Conservation (phyloP, 371 early-diverging fungal species). For the Mortierella sp. region DNA sequence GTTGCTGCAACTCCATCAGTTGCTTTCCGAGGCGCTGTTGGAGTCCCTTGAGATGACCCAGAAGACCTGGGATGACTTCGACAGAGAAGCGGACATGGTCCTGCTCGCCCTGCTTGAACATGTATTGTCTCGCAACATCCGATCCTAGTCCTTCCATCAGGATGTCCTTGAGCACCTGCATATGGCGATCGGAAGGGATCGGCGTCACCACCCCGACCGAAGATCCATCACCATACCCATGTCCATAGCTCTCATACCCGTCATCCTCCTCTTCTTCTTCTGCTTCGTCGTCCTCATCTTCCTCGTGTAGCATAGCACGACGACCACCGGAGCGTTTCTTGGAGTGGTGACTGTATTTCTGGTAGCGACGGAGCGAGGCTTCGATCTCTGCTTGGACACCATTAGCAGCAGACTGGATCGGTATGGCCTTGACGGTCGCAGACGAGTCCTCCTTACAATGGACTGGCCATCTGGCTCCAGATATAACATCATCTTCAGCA, state of each 20-base stretch:
- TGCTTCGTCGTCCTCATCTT: slow-evolving; percentile 33
- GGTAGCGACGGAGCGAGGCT: slow-evolving; percentile 35
- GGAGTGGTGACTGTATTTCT: slow-evolving; percentile 24
- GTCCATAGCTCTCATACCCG: slow-evolving; percentile 37
- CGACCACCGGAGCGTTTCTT: slow-evolving; percentile 5
- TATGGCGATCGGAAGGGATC: slow-evolving; percentile 54
- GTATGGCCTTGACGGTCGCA: slow-evolving; percentile 8
- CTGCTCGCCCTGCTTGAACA: slow-evolving; percentile 44
- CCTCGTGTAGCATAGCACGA: slow-evolving; percentile 4
- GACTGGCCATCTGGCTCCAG: background rate
- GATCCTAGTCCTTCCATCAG: slow-evolving; percentile 45
- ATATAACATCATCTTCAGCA: slow-evolving; percentile 6
- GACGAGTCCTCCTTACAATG: slow-evolving; percentile 24
- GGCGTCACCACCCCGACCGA: slow-evolving; percentile 45
- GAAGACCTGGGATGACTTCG: slow-evolving; percentile 53
- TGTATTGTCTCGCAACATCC: slow-evolving; percentile 42
- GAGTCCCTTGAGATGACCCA: slow-evolving; percentile 48
- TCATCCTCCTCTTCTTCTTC: slow-evolving; percentile 36
- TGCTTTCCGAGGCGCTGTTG: slow-evolving; percentile 42
- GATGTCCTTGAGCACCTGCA: slow-evolving; percentile 54
- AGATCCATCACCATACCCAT: slow-evolving; percentile 15
- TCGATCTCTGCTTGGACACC: slow-evolving; percentile 24
- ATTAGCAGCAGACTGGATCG: background rate
- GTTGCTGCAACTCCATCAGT: slow-evolving; percentile 27
- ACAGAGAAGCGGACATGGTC: slow-evolving; percentile 55